Base-by-base conservation (phyloP, 2,329 filamentous ascomycete genomes). In the Neonectria neomacrospora region DNA sequence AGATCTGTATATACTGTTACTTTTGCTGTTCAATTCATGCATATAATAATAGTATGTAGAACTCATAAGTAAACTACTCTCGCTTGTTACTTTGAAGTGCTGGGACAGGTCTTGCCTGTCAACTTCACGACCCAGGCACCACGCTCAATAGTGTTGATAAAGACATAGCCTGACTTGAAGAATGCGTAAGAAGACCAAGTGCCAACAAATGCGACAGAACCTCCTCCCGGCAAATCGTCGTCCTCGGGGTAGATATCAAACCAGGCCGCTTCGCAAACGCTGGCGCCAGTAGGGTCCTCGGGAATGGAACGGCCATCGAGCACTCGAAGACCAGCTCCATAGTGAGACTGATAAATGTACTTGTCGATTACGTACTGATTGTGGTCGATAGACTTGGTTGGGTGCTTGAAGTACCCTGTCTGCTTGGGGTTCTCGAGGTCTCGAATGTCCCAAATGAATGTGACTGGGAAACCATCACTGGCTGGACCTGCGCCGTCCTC, bases 171-270 rank as follows among this genome's bases (percentile, higher is more conserved):
- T 1, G 78, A 81, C 67, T 79, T 79, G 71, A 85, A 86, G 65
- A 74, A 80, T 1, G 81, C 81, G 63, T 83, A 86, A 53, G 79
- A 79, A 26, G 78, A 81, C 83, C 83, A 86, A 1, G 80, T 80
- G 4, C 79, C 82, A 1, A 77, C 68, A 45, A 83, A 83, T 0
- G 75, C 74, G 9, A 82, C 77, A 3, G 63, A 56, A 2, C 82
- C 80, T 42, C 80, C 78, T 9, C 74, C 71, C 4, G 75, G 67
- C n/a, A 72, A 56, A 26, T 70, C 66, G 45, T 86, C 83, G 65
- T 86, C 83, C 65, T 84, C 83, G 1, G 82, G 83, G 72, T 83
- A 80, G 41, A 82, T 79, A 53, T 86, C 83, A 58, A 85, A 85
- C 75, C 78, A 85, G 2, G 79, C 83, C 1, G 80, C 78, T 70